Percentiles rank a stretch among this genome's conserved stretches.
Conservation (phyloP, 1,284 basidiomycete genomes). For the Coriolopsis trogii region DNA sequence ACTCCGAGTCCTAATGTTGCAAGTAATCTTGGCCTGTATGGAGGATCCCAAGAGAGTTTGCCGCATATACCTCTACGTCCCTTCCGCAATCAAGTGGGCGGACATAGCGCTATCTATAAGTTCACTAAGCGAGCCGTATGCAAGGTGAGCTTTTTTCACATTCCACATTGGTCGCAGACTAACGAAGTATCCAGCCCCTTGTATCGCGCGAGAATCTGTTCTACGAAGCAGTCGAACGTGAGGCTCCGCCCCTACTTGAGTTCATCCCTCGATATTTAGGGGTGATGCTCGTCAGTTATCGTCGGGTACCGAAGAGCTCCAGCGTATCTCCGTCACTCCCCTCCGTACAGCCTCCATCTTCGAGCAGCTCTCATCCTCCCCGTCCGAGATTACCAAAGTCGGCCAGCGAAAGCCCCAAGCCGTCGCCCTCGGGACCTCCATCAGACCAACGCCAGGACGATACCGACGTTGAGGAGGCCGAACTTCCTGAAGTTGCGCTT, state of each 20-base stretch:
- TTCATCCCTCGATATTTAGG: slow-evolving; percentile 98
- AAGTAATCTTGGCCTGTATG: slow-evolving; percentile 29
- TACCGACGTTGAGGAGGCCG: slow-evolving; percentile 63
- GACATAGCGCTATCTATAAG: slow-evolving; percentile 96
- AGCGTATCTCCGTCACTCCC: slow-evolving; percentile 22
- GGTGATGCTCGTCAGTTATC: slow-evolving; percentile 97
- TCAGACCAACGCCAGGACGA: slow-evolving; percentile 38
- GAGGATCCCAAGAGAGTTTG: slow-evolving; percentile 55
- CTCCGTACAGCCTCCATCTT: slow-evolving; percentile 11
- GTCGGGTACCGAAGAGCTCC: slow-evolving; percentile 57
- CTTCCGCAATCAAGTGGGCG: slow-evolving; percentile 97
- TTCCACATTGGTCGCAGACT: background rate
- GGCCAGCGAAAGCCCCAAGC: slow-evolving; percentile 33
- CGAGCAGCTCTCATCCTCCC: slow-evolving; percentile 2
- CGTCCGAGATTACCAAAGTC: slow-evolving; percentile 40
- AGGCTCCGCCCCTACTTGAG: slow-evolving; percentile 87
- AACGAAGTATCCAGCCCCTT: slow-evolving; percentile 68
- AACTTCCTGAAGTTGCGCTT: slow-evolving; percentile 89
- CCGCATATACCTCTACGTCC: slow-evolving; percentile 96
- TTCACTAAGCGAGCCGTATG: slow-evolving; percentile 98
- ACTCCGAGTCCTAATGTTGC: slow-evolving; percentile 16
- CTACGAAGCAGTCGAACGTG: slow-evolving; percentile 94
- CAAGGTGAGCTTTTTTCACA: slow-evolving; percentile 68
- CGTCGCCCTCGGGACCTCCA: slow-evolving; percentile 6
- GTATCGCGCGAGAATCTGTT: slow-evolving; percentile 97